A percentile compares a stretch with the other conserved stretches of the same genome.
phyloP scores from a whole-genome alignment of 2,329 filamentous ascomycete species.

The Tolypocladium guangdongense region DNA sequence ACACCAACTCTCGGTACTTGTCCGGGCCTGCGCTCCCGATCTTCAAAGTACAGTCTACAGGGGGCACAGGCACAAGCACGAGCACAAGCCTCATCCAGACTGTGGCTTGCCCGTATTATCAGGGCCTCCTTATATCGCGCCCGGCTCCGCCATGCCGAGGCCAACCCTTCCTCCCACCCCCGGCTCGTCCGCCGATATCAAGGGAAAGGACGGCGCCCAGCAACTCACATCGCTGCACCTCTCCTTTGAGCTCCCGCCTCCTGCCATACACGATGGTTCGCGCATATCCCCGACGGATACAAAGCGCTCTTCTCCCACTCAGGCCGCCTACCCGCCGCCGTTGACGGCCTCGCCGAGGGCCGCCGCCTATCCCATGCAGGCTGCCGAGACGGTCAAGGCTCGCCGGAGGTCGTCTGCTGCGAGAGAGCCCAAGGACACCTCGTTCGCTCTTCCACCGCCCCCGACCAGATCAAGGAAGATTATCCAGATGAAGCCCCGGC shows the following conservation, averaged over 20 bases:
- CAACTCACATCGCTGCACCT: conserved; percentile 52
- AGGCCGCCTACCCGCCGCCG: conserved; percentile 4
- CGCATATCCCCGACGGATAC: conserved; percentile 23
- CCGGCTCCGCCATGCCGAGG: conserved; percentile 18
- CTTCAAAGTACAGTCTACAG: not conserved
- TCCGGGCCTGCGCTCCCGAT: not conserved
- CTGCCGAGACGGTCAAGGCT: conserved; percentile 41
- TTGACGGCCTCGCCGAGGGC: conserved; percentile 12
- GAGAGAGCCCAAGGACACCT: conserved; percentile 39
- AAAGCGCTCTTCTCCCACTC: conserved; percentile 19
- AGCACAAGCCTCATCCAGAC: not conserved
- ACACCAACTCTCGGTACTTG: not conserved
- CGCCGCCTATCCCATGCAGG: conserved; percentile 33
- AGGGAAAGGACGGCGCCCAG: conserved; percentile 55
- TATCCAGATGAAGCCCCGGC: conserved; percentile 84
- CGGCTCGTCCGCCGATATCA: conserved; percentile 69
- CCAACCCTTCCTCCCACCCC: conserved; percentile 56
- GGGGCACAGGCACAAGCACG: not conserved
- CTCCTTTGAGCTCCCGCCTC: conserved; percentile 66
- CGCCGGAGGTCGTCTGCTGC: conserved; percentile 39
- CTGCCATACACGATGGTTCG: conserved; percentile 49
- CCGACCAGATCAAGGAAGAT: conserved; percentile 90
- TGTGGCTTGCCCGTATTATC: not conserved
- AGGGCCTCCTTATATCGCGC: not conserved
- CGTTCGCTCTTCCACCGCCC: conserved; percentile 78